These are phyloP conservation scores for Plasmodium inui DNA, from an alignment of 169 alveolate genomes.

Conservation along the genomic window DNA sequence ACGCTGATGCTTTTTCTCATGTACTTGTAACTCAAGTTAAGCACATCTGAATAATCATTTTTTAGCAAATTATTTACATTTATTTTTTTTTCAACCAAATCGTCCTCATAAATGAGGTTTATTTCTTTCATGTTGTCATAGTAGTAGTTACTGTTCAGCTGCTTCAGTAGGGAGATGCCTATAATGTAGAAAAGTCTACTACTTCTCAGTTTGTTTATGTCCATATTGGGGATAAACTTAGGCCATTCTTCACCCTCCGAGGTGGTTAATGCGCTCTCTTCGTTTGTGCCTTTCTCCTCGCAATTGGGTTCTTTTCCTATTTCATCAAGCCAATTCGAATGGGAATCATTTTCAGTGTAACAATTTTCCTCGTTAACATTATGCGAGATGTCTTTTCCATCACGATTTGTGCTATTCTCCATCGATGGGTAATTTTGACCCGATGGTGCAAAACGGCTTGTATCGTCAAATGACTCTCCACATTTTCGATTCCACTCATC, in stretches of 20 bases:
- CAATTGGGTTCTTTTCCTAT: background rate
- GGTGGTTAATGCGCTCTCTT: background rate
- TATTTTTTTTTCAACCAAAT: conserved; percentile 45
- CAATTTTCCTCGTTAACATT: background rate
- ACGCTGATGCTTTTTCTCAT: conserved; percentile 49
- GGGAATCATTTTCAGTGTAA: background rate
- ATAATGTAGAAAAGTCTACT: conserved; percentile 50
- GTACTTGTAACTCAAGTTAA: conserved; percentile 50
- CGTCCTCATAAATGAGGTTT: conserved; percentile 47
- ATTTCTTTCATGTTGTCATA: conserved; percentile 55
- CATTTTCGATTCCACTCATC: background rate
- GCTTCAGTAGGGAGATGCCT: conserved; percentile 58
- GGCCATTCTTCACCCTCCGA: background rate
- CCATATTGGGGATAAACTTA: background rate
- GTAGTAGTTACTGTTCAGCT: conserved; percentile 46
- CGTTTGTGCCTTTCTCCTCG: background rate
- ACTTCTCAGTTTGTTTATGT: conserved; percentile 56
- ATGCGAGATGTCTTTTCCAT: background rate
- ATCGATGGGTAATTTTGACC: background rate
- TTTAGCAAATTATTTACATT: conserved; percentile 46
- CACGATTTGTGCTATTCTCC: background rate
- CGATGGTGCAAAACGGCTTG: background rate
- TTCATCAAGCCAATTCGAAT: background rate
- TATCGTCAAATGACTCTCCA: background rate
- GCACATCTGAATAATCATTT: conserved; percentile 46